phyloP scores from a whole-genome alignment of 2,329 filamentous ascomycete species.

The Rutstroemia sp. region DNA sequence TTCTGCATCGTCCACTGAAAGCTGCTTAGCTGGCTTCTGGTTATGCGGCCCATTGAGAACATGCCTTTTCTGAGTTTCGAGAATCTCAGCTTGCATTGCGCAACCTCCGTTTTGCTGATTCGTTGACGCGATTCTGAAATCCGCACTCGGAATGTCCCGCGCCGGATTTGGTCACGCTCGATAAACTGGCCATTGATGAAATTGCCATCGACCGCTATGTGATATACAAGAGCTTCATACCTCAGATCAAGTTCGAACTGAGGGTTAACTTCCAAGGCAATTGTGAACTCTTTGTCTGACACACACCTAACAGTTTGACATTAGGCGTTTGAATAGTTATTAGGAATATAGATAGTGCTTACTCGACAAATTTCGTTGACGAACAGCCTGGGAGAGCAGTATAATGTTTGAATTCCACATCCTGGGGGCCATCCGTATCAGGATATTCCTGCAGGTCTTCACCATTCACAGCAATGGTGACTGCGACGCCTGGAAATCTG shows the following conservation, averaged over 20 bases:
- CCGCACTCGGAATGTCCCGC: neutral
- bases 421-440: constrained; percentile 8
- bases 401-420: neutral
- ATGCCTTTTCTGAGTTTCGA: neutral
- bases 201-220: constrained; percentile 15
- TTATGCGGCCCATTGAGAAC: neutral
- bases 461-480: constrained; percentile 15
- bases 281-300: constrained; percentile 12
- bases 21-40: neutral
- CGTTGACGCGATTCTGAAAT: neutral
- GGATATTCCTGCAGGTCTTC: constrained; percentile 16
- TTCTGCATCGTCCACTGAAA: constrained; percentile 17
- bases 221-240: constrained; percentile 9
- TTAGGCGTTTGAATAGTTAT: neutral
- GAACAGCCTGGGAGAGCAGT: neutral
- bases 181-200: neutral
- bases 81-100: neutral
- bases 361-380: constrained; percentile 10
- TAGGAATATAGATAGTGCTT: neutral
- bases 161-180: neutral
- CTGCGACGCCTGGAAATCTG: constrained; percentile 17
- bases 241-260: constrained; percentile 7
- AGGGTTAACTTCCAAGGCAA: constrained; percentile 10
- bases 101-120: neutral
- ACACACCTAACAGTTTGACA: constrained; percentile 12